These are phyloP conservation scores for Termitomyces sp. DNA, from an alignment of 768 basidiomycete species.

Conservation along the genomic window DNA sequence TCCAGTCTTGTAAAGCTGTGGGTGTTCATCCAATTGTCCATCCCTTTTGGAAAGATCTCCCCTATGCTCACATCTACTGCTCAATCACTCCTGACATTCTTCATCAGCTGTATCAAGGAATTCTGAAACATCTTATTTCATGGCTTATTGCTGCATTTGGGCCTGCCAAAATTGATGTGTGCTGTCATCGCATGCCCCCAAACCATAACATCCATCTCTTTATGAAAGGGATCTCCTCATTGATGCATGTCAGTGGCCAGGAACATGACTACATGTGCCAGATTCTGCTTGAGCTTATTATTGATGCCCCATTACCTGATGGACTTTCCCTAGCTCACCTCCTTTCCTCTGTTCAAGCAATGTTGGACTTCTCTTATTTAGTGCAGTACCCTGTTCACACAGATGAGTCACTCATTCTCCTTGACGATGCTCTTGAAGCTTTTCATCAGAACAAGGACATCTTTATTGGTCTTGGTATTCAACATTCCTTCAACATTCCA, in stretches of 20 bases:
- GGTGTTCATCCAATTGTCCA: constrained; percentile 25
- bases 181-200: constrained; percentile 29
- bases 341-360: constrained; percentile 25
- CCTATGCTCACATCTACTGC: constrained; percentile 25
- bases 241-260: constrained; percentile 31
- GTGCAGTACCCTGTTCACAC: constrained; percentile 34
- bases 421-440: constrained; percentile 29
- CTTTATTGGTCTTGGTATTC: constrained; percentile 33
- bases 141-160: constrained; percentile 29
- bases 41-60: constrained; percentile 29
- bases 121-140: constrained; percentile 31
- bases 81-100: constrained; percentile 33
- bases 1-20: constrained; percentile 15
- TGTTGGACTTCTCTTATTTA: constrained; percentile 40
- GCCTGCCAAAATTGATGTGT: constrained; percentile 35
- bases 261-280: constrained; percentile 34
- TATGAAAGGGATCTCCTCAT: constrained; percentile 31
- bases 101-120: constrained; percentile 34
- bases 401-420: constrained; percentile 21
- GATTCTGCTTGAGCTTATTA: constrained; percentile 29
- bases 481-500: constrained; percentile 39
- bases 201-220: constrained; percentile 35
- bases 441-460: constrained; percentile 36
- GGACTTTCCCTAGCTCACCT: constrained; percentile 15
- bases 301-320: constrained; percentile 20